Evolutionary conservation across 495 filamentous ascomycete genomes (phyloP).

Genomic region (Penicillium roqueforti): DNA sequence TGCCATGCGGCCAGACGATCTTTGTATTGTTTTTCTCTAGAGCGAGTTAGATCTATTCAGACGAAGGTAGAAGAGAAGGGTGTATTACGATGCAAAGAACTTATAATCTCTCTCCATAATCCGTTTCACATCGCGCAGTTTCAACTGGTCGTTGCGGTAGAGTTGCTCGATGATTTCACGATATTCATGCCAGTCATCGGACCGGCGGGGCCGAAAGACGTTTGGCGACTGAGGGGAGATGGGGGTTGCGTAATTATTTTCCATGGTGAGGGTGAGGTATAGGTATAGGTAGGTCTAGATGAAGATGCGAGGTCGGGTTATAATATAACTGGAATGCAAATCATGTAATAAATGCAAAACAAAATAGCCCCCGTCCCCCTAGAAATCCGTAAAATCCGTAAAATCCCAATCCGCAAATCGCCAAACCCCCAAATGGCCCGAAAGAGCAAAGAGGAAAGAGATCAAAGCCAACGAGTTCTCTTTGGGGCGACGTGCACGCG

Average conservation of each 20-base stretch:
- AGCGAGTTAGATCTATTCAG: constrained; percentile 15
- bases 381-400: too few relatives aligned
- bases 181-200: constrained; percentile 43
- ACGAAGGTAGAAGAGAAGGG: constrained; percentile 14
- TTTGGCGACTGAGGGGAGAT: constrained; percentile 22
- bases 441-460: constrained; percentile 10
- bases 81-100: constrained; percentile 39
- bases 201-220: constrained; percentile 38
- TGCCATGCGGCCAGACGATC: constrained; percentile 43
- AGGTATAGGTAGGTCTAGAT: too few relatives aligned
- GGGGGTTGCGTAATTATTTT: constrained; percentile 11
- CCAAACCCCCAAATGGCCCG: too few relatives aligned
- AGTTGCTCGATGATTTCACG: constrained; percentile 39
- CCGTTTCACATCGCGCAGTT: constrained; percentile 41
- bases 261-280: too few relatives aligned
- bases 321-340: too few relatives aligned
- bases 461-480: constrained; percentile 23
- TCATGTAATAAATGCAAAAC: constrained; percentile 2
- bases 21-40: constrained; percentile 47
- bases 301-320: too few relatives aligned
- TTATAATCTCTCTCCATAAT: constrained; percentile 43
- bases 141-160: constrained; percentile 41
- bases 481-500: constrained; percentile 42
- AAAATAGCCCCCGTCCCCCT: too few relatives aligned
- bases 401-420: too few relatives aligned